Base-by-base conservation (phyloP, 306 rosid genomes). In the Aeschynomene evenia region DNA sequence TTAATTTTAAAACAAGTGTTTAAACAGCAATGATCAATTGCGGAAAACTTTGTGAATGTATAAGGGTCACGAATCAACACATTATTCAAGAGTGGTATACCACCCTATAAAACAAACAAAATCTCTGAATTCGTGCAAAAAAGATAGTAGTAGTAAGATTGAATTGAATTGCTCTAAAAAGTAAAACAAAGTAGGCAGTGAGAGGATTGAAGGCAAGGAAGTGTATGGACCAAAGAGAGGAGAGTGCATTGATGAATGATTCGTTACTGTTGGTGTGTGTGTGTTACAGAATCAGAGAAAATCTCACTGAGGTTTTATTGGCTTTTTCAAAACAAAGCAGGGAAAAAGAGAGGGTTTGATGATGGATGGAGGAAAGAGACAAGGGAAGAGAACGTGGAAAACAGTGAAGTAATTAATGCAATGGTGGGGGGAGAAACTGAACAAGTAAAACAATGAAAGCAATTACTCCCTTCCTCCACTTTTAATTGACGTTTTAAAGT, bases 271-370 rank as follows among this genome's bases (percentile, higher is more conserved):
- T 48, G 20, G 7, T n/a, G n/a, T n/a, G n/a, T n/a, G n/a, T n/a
- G n/a, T n/a, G n/a, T n/a, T n/a, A n/a, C n/a, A n/a, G 75, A 63
- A 71, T 51, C 81, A 76, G 79, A 81, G 77, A 49, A 81, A 81
- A 80, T 80, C 81, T 80, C 85, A 80, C 75, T 80, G 85, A 76
- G 71, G 66, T 31, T 4, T 56, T 55, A n/a, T n/a, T 62, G 48
- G n/a, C n/a, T n/a, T n/a, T n/a, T n/a, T n/a, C n/a, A n/a, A n/a
- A 19, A 4, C 19, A 20, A 42, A 58, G 71, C 55, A 52, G 58
- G 12, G 54, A 14, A 6, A 58, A 36, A 51, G 49, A 50, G 4
- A n/a, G n/a, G n/a, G n/a, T n/a, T n/a, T n/a, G n/a, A n/a, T n/a
- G n/a, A n/a, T n/a, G n/a, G n/a, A 56, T 71, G 48, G 66, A 54